Base-by-base conservation (phyloP, 1,284 basidiomycete genomes). In the Agroathelia rolfsii region DNA sequence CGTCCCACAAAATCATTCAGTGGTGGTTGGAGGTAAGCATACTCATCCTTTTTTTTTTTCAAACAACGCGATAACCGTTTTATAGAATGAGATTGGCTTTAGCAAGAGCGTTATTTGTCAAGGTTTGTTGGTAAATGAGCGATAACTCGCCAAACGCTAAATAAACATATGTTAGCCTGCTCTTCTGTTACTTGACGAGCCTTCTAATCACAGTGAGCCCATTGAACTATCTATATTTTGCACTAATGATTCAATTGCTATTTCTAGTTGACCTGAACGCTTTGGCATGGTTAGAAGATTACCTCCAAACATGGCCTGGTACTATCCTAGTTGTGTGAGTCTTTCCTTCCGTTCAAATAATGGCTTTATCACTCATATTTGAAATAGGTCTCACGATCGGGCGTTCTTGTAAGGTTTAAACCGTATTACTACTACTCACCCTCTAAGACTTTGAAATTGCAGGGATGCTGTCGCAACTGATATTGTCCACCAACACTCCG, bases 401-500 rank as follows among this genome's bases (percentile, higher is more conserved):
- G 88, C 94, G 18, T 98, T 99, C 76, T 65, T 98, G 70, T 83
- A 47, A 48, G 76, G 56, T 17, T 9, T 11, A 25, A 11, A 6
- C 11, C 28, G 27, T 23, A 11, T 6, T n/a, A n/a, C 28, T n/a
- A 23, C 26, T 24, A 29, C 16, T 31, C 30, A n/a, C n/a, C n/a
- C n/a, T n/a, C n/a, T n/a, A n/a, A n/a, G n/a, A n/a, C n/a, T n/a
- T 24, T 27, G 11, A 26, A 35, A 16, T n/a, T 30, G 17, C 34
- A 83, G 80, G 34, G 93, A 98, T 59, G 85, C 87, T 16, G 88
- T 96, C 13, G 92, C 93, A 0, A 93, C 90, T 8, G 88, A 93
- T 53, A 97, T 98, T 48, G 78, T 98, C 22, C 92, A 97, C 56
- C 90, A 96, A 61, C 94, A 98, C 59, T 93, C 87, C 2, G 84